Conservation (phyloP, 768 basidiomycete genomes). For the Galerina marginata region DNA sequence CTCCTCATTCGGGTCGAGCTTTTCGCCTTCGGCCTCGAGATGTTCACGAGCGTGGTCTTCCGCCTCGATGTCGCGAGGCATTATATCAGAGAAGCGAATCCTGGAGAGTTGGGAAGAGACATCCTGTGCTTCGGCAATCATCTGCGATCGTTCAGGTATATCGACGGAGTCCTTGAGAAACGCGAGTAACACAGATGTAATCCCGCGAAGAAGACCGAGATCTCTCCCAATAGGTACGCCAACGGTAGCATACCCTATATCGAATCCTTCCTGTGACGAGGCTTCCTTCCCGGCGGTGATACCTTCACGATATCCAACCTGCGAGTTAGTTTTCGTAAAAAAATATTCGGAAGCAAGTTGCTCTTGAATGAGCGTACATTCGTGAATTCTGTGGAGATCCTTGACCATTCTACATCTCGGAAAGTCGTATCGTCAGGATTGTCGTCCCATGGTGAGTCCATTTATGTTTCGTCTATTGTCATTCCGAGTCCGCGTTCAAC, state of each 20-base stretch:
- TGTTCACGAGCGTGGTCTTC: conserved; percentile 78
- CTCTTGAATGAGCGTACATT: conserved; percentile 49
- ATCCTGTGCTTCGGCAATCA: conserved; percentile 52
- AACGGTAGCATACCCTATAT: conserved; percentile 75
- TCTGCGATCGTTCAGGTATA: conserved; percentile 15
- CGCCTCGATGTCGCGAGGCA: conserved; percentile 77
- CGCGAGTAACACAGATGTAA: conserved; percentile 64
- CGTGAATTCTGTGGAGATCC: conserved; percentile 70
- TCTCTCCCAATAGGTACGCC: conserved; percentile 80
- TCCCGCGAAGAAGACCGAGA: conserved; percentile 79
- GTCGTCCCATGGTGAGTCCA: conserved; percentile 71
- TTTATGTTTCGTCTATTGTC: conserved; percentile 10
- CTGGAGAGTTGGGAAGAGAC: conserved; percentile 61
- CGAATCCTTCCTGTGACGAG: conserved; percentile 89
- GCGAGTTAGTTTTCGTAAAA: conserved; percentile 6
- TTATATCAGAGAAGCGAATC: conserved; percentile 74
- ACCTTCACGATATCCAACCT: conserved; percentile 97
- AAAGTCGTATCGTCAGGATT: conserved; percentile 35
- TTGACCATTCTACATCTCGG: conserved; percentile 68
- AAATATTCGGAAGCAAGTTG: not conserved
- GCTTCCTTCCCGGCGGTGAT: conserved; percentile 91
- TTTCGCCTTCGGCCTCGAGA: conserved; percentile 46
- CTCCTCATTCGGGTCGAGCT: conserved; percentile 45
- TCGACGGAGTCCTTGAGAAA: conserved; percentile 48
- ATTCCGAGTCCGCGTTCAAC: too few species aligned